Evolutionary conservation across 495 filamentous ascomycete genomes (phyloP).

Genomic region (Beverwykella pulmonaria): DNA sequence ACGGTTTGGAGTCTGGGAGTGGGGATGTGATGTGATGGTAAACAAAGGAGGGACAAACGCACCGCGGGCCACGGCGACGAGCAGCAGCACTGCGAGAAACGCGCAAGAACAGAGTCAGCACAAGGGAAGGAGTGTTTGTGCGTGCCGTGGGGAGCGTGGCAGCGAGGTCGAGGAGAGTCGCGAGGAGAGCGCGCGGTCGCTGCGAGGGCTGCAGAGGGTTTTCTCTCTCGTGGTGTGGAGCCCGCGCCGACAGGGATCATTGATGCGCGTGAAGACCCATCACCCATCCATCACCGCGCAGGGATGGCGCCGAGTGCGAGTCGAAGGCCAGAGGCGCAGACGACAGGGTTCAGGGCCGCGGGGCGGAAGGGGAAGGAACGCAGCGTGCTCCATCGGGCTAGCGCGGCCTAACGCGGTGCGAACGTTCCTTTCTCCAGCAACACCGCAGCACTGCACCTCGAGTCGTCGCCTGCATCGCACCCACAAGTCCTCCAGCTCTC

Average conservation of each 20-base stretch:
- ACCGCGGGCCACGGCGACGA: neutral
- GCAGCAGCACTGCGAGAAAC: neutral
- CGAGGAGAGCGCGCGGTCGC: neutral
- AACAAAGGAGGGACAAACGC: conserved; percentile 21
- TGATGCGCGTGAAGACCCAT: neutral
- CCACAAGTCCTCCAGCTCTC: too few species aligned
- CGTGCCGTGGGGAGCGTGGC: neutral
- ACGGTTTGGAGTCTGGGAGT: neutral
- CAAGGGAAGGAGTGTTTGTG: neutral
- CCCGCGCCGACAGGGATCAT: too few species aligned
- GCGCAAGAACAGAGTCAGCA: neutral
- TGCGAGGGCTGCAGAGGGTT: conserved; percentile 11
- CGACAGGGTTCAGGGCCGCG: too few species aligned
- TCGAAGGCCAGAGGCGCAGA: too few species aligned
- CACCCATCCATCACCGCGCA: too few species aligned
- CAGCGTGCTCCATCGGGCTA: too few species aligned
- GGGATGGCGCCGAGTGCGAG: too few species aligned
- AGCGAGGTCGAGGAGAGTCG: conserved; percentile 2
- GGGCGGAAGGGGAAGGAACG: too few species aligned
- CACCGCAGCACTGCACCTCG: too few species aligned
- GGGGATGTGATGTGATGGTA: conserved; percentile 4
- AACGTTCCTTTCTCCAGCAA: too few species aligned
- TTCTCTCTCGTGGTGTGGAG: conserved; percentile 1
- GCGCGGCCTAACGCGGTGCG: too few species aligned
- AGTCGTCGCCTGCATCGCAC: too few species aligned